A percentile compares a stretch with the other conserved stretches of the same genome.
Conservation (phyloP, 2,329 filamentous ascomycete genomes). For the Seiridium unicorne region DNA sequence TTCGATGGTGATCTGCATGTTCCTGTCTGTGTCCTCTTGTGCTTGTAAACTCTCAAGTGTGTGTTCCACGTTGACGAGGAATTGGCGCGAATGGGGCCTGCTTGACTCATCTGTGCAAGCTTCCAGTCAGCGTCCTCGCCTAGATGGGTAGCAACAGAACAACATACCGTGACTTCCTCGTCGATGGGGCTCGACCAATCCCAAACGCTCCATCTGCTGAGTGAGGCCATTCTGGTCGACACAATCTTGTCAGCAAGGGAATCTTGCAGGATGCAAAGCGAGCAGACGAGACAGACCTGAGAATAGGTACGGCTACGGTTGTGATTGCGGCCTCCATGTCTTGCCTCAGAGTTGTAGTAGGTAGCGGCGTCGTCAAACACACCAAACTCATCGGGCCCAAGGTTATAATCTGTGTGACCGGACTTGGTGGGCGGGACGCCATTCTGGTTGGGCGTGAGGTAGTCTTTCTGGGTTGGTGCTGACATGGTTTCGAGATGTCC, state of each 20-base stretch:
- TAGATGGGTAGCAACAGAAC: not conserved
- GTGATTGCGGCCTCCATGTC: conserved; percentile 47
- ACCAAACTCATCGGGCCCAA: conserved; percentile 43
- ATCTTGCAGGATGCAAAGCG: not conserved
- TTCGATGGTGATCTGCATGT: conserved; percentile 97
- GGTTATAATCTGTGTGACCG: conserved; percentile 15
- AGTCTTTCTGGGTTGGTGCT: not conserved
- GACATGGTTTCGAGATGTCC: not conserved
- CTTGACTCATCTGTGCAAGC: conserved; percentile 65
- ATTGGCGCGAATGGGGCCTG: conserved; percentile 66
- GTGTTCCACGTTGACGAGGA: conserved; percentile 81
- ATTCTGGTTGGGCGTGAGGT: not conserved
- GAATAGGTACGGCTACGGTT: conserved; percentile 56
- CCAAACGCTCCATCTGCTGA: conserved; percentile 52
- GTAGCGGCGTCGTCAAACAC: conserved; percentile 58
- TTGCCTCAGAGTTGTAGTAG: conserved; percentile 57
- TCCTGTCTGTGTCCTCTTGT: conserved; percentile 89
- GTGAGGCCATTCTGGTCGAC: conserved; percentile 47
- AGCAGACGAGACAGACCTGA: conserved; percentile 36
- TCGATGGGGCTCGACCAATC: conserved; percentile 52
- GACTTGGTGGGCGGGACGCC: not conserved
- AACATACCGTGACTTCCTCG: conserved; percentile 57
- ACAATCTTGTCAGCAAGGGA: not conserved
- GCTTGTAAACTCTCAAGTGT: conserved; percentile 77
- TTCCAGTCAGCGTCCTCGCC: not conserved